Evolutionary conservation across 169 alveolate species (phyloP).

Genomic region (Neospora caninum): DNA sequence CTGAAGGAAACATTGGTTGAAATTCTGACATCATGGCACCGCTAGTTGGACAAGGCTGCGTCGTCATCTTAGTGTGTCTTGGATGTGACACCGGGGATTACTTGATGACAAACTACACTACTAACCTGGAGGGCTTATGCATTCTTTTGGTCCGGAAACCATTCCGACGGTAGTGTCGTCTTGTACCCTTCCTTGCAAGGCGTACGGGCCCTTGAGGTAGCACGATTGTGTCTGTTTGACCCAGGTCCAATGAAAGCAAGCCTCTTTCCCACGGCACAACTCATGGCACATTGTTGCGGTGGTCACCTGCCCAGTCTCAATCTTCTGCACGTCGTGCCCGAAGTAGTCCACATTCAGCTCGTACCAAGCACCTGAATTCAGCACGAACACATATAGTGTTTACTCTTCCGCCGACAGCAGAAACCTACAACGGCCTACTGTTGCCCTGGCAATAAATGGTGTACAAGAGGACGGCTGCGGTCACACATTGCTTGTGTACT

Average conservation of each 20-base stretch:
- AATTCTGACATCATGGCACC: too few species aligned
- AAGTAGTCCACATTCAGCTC: neutral
- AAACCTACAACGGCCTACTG: neutral
- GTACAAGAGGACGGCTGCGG: too few species aligned
- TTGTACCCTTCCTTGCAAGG: neutral
- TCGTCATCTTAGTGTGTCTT: too few species aligned
- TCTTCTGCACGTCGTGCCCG: neutral
- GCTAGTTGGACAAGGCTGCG: too few species aligned
- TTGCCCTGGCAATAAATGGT: too few species aligned
- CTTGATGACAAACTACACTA: too few species aligned
- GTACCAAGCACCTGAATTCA: neutral
- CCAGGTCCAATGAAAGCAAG: neutral
- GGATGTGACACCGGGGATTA: neutral
- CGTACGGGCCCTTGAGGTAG: conserved; percentile 6
- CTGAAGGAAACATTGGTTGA: too few species aligned
- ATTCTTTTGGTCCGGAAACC: neutral
- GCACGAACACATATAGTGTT: too few species aligned
- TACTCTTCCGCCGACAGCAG: too few species aligned
- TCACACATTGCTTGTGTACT: too few species aligned
- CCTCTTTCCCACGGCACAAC: neutral
- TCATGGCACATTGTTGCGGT: neutral
- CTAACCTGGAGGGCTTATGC: conserved; percentile 2
- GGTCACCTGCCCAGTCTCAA: neutral
- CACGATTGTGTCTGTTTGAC: neutral
- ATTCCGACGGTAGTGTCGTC: neutral